These are phyloP conservation scores for Candida saitoana DNA, from an alignment of 805 yeast species.

Conservation along the genomic window DNA sequence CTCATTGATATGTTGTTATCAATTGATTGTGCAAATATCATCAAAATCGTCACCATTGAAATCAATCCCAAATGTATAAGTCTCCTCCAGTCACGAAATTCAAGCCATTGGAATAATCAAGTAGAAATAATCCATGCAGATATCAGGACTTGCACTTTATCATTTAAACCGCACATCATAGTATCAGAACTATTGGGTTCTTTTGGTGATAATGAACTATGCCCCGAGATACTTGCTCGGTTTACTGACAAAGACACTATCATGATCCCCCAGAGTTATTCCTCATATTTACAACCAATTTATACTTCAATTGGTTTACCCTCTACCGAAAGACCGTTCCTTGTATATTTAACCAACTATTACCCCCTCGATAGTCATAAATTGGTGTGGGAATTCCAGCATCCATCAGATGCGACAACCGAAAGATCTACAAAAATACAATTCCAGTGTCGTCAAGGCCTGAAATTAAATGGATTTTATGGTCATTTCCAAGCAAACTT, in stretches of 20 bases:
- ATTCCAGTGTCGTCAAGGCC: conserved; percentile 2
- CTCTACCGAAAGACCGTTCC: conserved; percentile 17
- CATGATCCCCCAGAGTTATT: conserved; percentile 46
- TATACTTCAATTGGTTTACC: conserved; percentile 42
- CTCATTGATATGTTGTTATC: conserved; percentile 45
- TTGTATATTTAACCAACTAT: conserved; percentile 16
- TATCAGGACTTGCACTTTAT: conserved; percentile 43
- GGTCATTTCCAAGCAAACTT: conserved; percentile 73
- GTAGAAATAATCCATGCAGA: conserved; percentile 57
- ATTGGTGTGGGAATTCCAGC: conserved; percentile 59
- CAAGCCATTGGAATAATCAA: conserved; percentile 45
- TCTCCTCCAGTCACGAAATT: conserved; percentile 46
- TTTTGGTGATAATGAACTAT: conserved; percentile 86
- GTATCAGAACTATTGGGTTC: conserved; percentile 85
- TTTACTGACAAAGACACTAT: conserved; percentile 39
- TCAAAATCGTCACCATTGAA: conserved; percentile 54
- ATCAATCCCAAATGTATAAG: conserved; percentile 61
- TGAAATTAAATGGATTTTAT: conserved; percentile 58
- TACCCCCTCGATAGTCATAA: conserved; percentile 33
- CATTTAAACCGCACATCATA: conserved; percentile 37
- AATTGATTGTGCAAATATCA: background rate
- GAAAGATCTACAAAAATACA: background rate
- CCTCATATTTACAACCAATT: conserved; percentile 64
- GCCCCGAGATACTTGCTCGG: conserved; percentile 64
- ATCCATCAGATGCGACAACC: conserved; percentile 32